A percentile compares a stretch with the other conserved stretches of the same genome.
phyloP scores from a whole-genome alignment of 257 asterid genomes.

The Solanum habrochaites region DNA sequence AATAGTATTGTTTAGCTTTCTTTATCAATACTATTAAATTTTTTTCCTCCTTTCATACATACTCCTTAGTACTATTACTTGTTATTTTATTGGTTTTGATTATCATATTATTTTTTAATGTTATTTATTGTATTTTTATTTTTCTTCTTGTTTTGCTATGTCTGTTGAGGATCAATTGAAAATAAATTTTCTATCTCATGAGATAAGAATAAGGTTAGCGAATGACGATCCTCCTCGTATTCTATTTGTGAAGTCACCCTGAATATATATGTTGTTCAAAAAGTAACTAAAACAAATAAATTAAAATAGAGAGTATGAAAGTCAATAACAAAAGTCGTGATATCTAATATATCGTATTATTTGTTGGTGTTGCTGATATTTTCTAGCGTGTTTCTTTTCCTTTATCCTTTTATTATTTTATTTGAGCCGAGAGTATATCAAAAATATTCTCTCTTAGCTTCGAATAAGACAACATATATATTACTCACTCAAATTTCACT shows the following conservation, averaged over 20 bases:
- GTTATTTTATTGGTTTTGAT: background rate
- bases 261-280: background rate
- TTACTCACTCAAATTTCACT: background rate
- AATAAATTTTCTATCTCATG: background rate
- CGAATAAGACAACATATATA: background rate
- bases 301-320: background rate
- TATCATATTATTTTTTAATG: background rate
- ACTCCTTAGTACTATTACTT: background rate
- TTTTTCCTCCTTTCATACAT: background rate
- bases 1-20: background rate
- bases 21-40: no score
- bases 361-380: background rate
- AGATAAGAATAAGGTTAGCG: background rate
- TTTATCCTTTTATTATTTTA: no score
- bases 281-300: background rate
- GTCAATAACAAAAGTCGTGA: background rate
- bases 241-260: background rate
- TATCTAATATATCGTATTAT: no score
- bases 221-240: background rate
- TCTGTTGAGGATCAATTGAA: background rate
- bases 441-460: no score
- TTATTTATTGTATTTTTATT: background rate
- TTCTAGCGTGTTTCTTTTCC: no score
- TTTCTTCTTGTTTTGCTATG: background rate
- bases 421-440: background rate